phyloP scores from a whole-genome alignment of 176 grass and related monocot genomes.

The Lolium perenne region DNA sequence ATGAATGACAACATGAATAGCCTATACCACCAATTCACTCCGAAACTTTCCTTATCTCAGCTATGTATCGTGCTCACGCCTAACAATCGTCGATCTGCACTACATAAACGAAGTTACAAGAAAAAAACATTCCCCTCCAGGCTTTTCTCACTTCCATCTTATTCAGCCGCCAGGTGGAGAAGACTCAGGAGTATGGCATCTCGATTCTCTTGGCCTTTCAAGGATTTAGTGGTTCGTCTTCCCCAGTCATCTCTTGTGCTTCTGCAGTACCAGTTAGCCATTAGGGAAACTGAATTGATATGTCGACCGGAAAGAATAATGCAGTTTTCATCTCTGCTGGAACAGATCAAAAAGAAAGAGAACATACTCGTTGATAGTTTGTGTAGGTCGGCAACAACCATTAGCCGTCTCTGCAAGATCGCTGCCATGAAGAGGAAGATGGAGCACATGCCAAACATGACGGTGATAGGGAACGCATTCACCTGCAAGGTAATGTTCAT shows the following conservation, averaged over 20 bases:
- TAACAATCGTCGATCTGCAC: slow-evolving; percentile 43
- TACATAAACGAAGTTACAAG: slow-evolving; percentile 45
- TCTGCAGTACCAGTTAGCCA: slow-evolving; percentile 47
- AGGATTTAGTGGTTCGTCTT: slow-evolving; percentile 72
- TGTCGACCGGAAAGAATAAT: not conserved
- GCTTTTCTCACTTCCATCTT: slow-evolving; percentile 46
- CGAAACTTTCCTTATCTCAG: slow-evolving; percentile 10
- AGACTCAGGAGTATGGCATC: slow-evolving; percentile 5
- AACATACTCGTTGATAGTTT: slow-evolving; percentile 69
- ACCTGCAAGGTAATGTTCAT: slow-evolving; percentile 56
- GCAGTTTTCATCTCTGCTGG: not conserved
- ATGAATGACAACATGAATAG: not conserved
- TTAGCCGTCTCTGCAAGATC: slow-evolving; percentile 92
- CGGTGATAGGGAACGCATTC: slow-evolving; percentile 82
- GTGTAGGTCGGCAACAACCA: slow-evolving; percentile 78
- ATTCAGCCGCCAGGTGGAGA: slow-evolving; percentile 41
- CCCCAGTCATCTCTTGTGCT: slow-evolving; percentile 58
- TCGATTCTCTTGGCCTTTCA: slow-evolving; percentile 36
- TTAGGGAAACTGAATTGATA: not conserved
- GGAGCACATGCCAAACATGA: slow-evolving; percentile 98
- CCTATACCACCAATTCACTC: slow-evolving; percentile 18
- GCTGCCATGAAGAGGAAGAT: slow-evolving; percentile 97
- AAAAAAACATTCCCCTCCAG: slow-evolving; percentile 35
- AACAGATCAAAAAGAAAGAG: not conserved
- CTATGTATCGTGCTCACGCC: slow-evolving; percentile 33